Evolutionary conservation across 495 filamentous ascomycete genomes (phyloP).

Genomic region (Annulohypoxylon nitens): DNA sequence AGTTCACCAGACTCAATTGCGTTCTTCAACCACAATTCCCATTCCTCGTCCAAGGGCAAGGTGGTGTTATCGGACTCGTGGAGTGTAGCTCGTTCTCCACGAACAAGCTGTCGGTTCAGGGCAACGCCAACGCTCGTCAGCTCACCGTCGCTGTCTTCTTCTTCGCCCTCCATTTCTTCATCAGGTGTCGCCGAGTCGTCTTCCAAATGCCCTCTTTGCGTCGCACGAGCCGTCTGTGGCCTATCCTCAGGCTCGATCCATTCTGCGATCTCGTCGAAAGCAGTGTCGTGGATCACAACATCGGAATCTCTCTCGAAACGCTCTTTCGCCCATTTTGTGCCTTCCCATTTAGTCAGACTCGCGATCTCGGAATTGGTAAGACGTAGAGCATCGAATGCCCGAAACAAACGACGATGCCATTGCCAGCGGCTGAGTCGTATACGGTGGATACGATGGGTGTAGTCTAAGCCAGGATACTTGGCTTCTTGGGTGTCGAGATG

Average conservation of each 20-base stretch:
- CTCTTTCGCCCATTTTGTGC: slow-evolving; percentile 90
- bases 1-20: slow-evolving; percentile 73
- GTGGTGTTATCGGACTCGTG: slow-evolving; percentile 70
- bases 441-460: slow-evolving; percentile 82
- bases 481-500: slow-evolving; percentile 86
- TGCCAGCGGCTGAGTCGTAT: slow-evolving; percentile 83
- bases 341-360: slow-evolving; percentile 88
- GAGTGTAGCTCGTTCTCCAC: slow-evolving; percentile 72
- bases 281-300: slow-evolving; percentile 80
- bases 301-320: slow-evolving; percentile 84
- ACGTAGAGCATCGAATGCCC: slow-evolving; percentile 81
- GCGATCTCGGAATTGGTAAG: slow-evolving; percentile 83
- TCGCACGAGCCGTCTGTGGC: slow-evolving; percentile 54
- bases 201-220: slow-evolving; percentile 48
- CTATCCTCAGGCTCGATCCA: slow-evolving; percentile 65
- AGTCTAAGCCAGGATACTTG: slow-evolving; percentile 92
- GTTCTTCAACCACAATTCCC: slow-evolving; percentile 89
- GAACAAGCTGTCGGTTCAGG: slow-evolving; percentile 75
- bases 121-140: slow-evolving; percentile 78
- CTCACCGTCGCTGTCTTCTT: slow-evolving; percentile 74
- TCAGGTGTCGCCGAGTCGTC: slow-evolving; percentile 57
- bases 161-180: slow-evolving; percentile 70
- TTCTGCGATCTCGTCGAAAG: slow-evolving; percentile 72
- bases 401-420: slow-evolving; percentile 85
- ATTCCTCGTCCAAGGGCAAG: slow-evolving; percentile 79